Percentiles rank a stretch among this genome's conserved stretches.
Conservation (phyloP, 2,329 filamentous ascomycete genomes). For the Clonostachys byssicola region DNA sequence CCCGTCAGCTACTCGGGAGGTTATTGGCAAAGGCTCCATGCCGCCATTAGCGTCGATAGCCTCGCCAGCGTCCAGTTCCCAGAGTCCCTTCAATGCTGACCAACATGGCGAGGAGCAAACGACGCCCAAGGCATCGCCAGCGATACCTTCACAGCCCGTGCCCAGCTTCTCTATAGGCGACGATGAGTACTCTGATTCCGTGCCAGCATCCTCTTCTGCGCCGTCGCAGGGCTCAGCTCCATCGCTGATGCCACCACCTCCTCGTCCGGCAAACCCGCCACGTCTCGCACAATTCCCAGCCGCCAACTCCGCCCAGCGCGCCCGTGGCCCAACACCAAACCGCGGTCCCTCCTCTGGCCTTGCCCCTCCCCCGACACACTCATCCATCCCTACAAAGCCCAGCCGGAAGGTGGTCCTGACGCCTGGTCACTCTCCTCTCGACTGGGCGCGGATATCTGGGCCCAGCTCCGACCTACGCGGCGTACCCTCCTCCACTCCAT, state of each 20-base stretch:
- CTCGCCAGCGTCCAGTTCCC: too few species aligned
- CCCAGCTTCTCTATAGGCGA: slow-evolving; percentile 42
- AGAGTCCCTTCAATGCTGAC: too few species aligned
- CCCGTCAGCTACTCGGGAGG: too few species aligned
- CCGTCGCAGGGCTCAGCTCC: slow-evolving; percentile 6
- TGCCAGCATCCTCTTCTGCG: slow-evolving; percentile 12
- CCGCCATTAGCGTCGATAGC: too few species aligned
- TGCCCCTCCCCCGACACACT: slow-evolving; percentile 51
- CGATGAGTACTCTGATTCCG: slow-evolving; percentile 5
- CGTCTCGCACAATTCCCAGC: slow-evolving; percentile 40
- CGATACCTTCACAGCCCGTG: slow-evolving; percentile 20
- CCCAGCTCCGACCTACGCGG: slow-evolving; percentile 66
- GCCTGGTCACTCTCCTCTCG: slow-evolving; percentile 91
- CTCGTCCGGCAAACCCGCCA: slow-evolving; percentile 18
- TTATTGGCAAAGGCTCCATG: too few species aligned
- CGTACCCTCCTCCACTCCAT: slow-evolving; percentile 42
- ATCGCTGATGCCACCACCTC: slow-evolving; percentile 22
- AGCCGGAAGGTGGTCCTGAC: slow-evolving; percentile 72
- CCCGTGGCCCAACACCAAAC: slow-evolving; percentile 34
- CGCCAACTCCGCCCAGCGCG: slow-evolving; percentile 46
- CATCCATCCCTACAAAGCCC: slow-evolving; percentile 46
- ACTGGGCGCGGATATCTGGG: slow-evolving; percentile 81
- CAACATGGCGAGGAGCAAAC: slow-evolving; percentile 28
- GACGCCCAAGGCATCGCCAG: slow-evolving; percentile 44
- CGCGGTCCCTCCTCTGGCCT: slow-evolving; percentile 35